Evolutionary conservation across 257 asterid genomes (phyloP).

Genomic region (Nicotiana noctiflora): DNA sequence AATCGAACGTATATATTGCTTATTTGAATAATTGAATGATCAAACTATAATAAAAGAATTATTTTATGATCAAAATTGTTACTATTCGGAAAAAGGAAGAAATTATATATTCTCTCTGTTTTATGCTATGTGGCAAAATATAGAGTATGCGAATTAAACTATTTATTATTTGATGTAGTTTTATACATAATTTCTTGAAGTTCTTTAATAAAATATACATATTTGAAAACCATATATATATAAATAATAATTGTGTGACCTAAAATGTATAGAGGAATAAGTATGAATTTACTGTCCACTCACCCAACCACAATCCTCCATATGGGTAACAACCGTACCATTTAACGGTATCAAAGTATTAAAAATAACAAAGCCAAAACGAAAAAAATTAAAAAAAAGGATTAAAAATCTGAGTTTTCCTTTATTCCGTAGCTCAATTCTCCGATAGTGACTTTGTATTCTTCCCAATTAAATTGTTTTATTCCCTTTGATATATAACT

Average conservation of each 20-base stretch:
- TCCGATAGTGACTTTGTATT: slow-evolving; percentile 6
- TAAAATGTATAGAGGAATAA: too few species aligned
- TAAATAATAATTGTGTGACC: too few species aligned
- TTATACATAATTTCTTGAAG: too few species aligned
- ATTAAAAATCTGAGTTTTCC: neutral
- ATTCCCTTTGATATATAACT: neutral
- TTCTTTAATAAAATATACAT: too few species aligned
- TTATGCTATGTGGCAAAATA: too few species aligned
- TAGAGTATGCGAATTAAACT: too few species aligned
- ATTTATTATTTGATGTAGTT: too few species aligned
- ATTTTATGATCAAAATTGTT: neutral
- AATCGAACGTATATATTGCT: neutral
- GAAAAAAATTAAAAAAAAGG: neutral
- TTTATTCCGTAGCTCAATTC: slow-evolving; percentile 4
- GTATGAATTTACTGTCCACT: neutral
- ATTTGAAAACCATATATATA: too few species aligned
- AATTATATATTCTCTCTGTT: neutral
- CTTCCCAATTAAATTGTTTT: neutral
- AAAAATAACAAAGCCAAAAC: neutral
- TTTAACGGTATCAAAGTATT: neutral
- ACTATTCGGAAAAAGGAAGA: neutral
- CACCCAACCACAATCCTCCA: neutral
- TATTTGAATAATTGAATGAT: neutral
- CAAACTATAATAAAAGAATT: neutral
- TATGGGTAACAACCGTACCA: slow-evolving; percentile 8